Percentiles rank a stretch among this genome's conserved stretches.
Evolutionary conservation across 2,329 filamentous ascomycete species (phyloP).

Genomic region (Coniochaeta sp.): DNA sequence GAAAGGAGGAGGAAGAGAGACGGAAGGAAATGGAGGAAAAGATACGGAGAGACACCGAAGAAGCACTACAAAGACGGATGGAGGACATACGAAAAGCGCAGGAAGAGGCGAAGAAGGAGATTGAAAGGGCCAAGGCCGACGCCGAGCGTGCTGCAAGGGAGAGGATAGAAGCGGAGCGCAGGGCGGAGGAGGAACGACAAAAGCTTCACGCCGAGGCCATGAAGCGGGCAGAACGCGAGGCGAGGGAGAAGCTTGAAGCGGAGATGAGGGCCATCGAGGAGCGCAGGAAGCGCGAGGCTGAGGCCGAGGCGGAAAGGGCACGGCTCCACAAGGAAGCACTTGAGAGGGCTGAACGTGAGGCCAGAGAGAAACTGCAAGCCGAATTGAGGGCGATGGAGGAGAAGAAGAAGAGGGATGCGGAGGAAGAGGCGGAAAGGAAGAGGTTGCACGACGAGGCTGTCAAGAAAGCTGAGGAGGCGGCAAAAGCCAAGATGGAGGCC

Average conservation of each 20-base stretch:
- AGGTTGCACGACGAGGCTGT: constrained; percentile 31
- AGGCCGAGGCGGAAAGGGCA: constrained; percentile 27
- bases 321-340: constrained; percentile 24
- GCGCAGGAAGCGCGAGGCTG: constrained; percentile 33
- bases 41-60: constrained; percentile 22
- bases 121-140: constrained; percentile 37
- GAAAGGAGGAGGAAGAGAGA: constrained; percentile 35
- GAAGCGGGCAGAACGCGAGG: constrained; percentile 22
- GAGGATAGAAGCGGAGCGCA: constrained; percentile 28
- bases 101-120: constrained; percentile 37
- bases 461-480: constrained; percentile 30
- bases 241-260: constrained; percentile 23
- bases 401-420: constrained; percentile 34
- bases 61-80: constrained; percentile 11
- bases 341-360: constrained; percentile 21
- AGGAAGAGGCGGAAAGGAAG: constrained; percentile 27
- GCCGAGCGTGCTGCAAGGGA: constrained; percentile 35
- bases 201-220: constrained; percentile 23
- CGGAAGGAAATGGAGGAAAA: constrained; percentile 33
- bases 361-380: constrained; percentile 28
- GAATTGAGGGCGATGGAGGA: constrained; percentile 33
- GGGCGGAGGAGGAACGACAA: constrained; percentile 26
- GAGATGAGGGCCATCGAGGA: constrained; percentile 32
- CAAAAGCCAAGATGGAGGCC: constrained; percentile 27
- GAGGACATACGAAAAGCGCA: constrained; percentile 28